Conservation (phyloP, 2,329 filamentous ascomycete species). For the Sporothrix protearum region DNA sequence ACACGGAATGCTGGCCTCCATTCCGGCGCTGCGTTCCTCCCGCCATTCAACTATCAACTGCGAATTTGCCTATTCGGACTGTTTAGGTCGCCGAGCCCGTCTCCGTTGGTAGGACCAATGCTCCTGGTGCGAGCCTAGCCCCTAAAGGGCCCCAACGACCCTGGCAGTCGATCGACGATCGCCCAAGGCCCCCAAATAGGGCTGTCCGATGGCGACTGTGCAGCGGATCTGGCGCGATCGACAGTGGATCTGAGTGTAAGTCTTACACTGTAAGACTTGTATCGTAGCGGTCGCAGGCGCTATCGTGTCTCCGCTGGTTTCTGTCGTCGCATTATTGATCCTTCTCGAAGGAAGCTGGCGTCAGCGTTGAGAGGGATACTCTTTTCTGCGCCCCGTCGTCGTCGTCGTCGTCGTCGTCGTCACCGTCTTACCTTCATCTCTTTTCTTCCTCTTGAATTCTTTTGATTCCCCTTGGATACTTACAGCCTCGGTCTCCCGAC, state of each 20-base stretch:
- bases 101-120: not conserved
- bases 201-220: not conserved
- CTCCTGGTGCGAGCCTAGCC: not conserved
- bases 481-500: too few species aligned
- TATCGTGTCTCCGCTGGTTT: not conserved
- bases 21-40: not conserved
- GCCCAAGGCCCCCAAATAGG: not conserved
- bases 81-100: not conserved
- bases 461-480: too few species aligned
- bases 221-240: not conserved
- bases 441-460: not conserved
- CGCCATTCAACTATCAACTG: not conserved
- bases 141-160: not conserved
- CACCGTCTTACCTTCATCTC: not conserved
- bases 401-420: not conserved
- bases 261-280: too few species aligned
- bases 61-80: not conserved
- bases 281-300: not conserved
- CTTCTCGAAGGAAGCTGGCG: not conserved
- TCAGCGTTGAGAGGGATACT: not conserved
- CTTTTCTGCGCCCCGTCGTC: not conserved
- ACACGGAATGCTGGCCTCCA: not conserved
- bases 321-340: not conserved
- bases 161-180: not conserved
- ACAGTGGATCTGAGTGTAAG: too few species aligned